Conservation (phyloP, 305 asterid species). For the Fraxinus nigra region DNA sequence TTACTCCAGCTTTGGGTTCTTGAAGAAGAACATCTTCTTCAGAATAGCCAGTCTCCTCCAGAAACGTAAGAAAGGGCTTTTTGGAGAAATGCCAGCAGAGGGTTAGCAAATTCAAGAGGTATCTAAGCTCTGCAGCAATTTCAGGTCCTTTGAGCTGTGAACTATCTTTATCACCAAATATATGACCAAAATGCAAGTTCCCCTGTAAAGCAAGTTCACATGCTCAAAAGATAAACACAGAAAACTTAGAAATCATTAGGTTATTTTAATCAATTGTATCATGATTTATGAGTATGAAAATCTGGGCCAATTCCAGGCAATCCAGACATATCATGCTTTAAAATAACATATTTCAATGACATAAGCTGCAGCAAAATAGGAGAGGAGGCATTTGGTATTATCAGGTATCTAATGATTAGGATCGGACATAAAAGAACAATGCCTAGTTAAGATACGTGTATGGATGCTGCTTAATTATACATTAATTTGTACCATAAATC, state of each 20-base stretch:
- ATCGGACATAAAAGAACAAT: background rate
- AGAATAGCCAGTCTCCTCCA: constrained; percentile 86
- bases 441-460: background rate
- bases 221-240: constrained; percentile 13
- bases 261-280: background rate
- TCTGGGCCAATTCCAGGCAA: background rate
- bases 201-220: constrained; percentile 55
- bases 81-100: constrained; percentile 98
- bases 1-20: constrained; percentile 98
- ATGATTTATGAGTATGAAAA: background rate
- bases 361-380: background rate
- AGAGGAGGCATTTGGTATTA: background rate
- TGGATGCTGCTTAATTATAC: background rate
- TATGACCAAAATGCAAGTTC: constrained; percentile 61
- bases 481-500: background rate
- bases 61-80: constrained; percentile 73
- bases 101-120: constrained; percentile 72
- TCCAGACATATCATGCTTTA: background rate
- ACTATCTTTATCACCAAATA: constrained; percentile 80
- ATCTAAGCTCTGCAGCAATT: constrained; percentile 67
- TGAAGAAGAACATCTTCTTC: constrained; percentile 83
- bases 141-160: constrained; percentile 71
- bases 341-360: background rate
- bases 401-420: background rate
- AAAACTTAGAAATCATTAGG: background rate